phyloP scores from a whole-genome alignment of 129 eudicot genomes.

The Centrapalus pauciflorus region DNA sequence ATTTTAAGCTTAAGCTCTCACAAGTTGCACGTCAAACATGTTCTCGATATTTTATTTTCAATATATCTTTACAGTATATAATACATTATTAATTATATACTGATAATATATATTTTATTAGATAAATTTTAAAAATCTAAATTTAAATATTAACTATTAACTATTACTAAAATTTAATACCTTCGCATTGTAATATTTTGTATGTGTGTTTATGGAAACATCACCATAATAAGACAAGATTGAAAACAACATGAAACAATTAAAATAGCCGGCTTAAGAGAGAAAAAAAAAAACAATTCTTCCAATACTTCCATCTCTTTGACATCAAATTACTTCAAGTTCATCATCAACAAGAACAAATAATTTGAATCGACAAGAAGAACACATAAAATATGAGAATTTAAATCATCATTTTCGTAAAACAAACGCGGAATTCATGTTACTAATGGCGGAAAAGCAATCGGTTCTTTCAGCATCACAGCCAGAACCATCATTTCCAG shows the following conservation, averaged over 20 bases:
- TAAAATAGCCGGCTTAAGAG: conserved; percentile 24
- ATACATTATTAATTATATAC: background rate
- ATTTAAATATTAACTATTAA: background rate
- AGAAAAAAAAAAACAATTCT: conserved; percentile 1
- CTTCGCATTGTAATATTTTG: too few relatives aligned
- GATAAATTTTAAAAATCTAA: background rate
- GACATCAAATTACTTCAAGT: conserved; percentile 1
- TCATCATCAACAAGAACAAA: conserved; percentile 14
- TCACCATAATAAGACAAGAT: background rate
- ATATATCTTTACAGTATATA: too few relatives aligned
- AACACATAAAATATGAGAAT: background rate
- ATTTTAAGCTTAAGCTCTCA: too few relatives aligned
- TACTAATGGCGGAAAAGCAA: conserved; percentile 14
- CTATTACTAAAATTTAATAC: too few relatives aligned
- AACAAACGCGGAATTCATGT: background rate
- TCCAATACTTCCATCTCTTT: conserved; percentile 6
- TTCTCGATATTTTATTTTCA: too few relatives aligned
- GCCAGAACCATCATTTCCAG: conserved; percentile 7
- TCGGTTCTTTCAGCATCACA: background rate
- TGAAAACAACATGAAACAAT: conserved; percentile 24
- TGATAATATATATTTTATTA: background rate
- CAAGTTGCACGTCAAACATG: too few relatives aligned
- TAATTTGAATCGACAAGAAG: background rate
- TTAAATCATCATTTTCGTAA: background rate
- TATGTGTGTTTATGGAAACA: background rate